Base-by-base conservation (phyloP, 768 basidiomycete genomes). In the Tylopilus rubrobrunneus region DNA sequence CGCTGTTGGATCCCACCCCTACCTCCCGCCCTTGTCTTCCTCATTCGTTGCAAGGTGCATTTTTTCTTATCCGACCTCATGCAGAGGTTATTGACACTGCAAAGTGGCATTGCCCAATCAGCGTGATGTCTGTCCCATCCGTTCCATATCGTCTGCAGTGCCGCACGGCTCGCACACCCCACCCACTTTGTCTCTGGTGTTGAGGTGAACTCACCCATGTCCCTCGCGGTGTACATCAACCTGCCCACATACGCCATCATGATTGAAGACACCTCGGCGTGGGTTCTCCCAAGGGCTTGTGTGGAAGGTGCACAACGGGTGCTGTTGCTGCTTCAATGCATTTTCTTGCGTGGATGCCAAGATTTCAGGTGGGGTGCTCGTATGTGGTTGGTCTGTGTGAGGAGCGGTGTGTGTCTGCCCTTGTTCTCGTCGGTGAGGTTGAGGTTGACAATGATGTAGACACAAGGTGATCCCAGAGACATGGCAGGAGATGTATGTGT, bases 321-420 rank as follows among this genome's bases (percentile, higher is more conserved):
- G 97, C 49, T 99, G 92, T 67, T 99, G 92, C 71, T 97, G 92
- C 71, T 99, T 97, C 76, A 97, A 99, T 69, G 97, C 97, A 10
- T 99, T 99, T 68, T 95, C 95, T 29, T 83, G 96, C 36, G 94
- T 99, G 7, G 97, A 99, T 58, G 97, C 98, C 56, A 97, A 96
- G 71, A 98, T 99, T 47, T 96, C 97, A 0, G 97, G 97, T 28
- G 96, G 97, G 11, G 97, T 99, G 17, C 84, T 86, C 95, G 5
- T 98, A 97, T 69, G 87, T 91, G 28, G 84, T 98, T n/a, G 97
- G 98, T 69, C 71, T 97, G 49, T 84, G 97, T 10, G 96, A 96
- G 8, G 97, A 98, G 69, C 78, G 91, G 92, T 95, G 64, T 59
- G 87, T 71, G 29, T 1, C 10, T 2, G 25, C 25, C 25, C 10